These are phyloP conservation scores for Salix arbutifolia DNA, from an alignment of 345 rosid species.

Conservation along the genomic window DNA sequence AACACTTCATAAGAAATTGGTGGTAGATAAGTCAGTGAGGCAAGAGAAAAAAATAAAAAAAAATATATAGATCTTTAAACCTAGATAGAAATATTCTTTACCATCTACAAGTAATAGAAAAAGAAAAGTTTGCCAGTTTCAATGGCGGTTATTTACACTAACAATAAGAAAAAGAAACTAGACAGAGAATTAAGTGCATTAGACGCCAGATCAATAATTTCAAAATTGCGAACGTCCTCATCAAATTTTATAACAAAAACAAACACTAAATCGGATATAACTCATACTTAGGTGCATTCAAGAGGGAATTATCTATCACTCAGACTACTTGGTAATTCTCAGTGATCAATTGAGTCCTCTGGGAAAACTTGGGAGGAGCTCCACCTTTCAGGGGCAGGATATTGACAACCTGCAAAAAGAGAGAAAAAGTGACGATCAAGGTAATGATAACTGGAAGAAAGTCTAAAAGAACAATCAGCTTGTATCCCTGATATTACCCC, in stretches of 20 bases:
- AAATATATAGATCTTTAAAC: too few relatives aligned
- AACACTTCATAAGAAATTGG: too few relatives aligned
- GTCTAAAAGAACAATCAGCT: neutral
- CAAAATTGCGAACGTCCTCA: neutral
- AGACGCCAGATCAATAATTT: neutral
- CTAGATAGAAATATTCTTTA: too few relatives aligned
- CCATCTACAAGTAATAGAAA: neutral
- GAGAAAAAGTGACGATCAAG: neutral
- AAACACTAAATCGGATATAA: neutral
- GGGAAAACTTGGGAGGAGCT: constrained; percentile 71
- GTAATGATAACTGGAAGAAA: neutral
- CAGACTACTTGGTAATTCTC: constrained; percentile 83
- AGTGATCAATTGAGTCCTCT: constrained; percentile 68
- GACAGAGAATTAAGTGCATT: neutral
- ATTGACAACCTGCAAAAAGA: constrained; percentile 52
- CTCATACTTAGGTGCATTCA: neutral
- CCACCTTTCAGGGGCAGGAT: constrained; percentile 72
- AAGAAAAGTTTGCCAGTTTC: neutral
- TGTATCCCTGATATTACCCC: neutral
- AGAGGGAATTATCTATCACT: constrained; percentile 9
- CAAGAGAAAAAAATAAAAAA: too few relatives aligned
- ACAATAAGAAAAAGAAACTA: neutral
- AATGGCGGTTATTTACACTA: neutral
- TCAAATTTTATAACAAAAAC: neutral
- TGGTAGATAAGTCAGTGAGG: too few relatives aligned